Percentiles rank a stretch among this genome's conserved stretches.
phyloP scores from a whole-genome alignment of 2,329 filamentous ascomycete species.

The Penicillium sp. region DNA sequence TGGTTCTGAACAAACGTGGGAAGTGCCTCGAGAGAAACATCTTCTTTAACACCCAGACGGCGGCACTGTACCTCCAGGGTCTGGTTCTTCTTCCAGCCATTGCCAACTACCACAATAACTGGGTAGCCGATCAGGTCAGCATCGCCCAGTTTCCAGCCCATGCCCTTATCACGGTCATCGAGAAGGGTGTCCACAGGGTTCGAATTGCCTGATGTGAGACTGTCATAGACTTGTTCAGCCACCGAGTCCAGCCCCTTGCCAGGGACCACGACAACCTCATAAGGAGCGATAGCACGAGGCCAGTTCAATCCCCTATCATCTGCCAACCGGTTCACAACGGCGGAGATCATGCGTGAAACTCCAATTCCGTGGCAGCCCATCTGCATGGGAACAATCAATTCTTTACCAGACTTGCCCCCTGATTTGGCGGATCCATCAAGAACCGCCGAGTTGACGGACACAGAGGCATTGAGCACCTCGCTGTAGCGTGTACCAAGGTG shows the following conservation, averaged over 20 bases:
- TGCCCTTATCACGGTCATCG: constrained; percentile 71
- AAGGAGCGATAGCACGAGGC: constrained; percentile 86
- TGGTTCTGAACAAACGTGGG: constrained; percentile 55
- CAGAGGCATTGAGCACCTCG: constrained; percentile 69
- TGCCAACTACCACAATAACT: constrained; percentile 78
- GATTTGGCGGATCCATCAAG: constrained; percentile 23
- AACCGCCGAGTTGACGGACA: constrained; percentile 54
- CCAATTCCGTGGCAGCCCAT: constrained; percentile 99
- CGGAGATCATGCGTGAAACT: constrained; percentile 86
- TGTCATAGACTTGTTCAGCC: constrained; percentile 68
- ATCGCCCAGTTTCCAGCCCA: constrained; percentile 88
- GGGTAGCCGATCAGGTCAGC: constrained; percentile 91
- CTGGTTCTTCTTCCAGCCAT: constrained; percentile 64
- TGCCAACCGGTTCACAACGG: constrained; percentile 76
- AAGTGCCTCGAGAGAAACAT: constrained; percentile 61
- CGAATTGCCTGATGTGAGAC: constrained; percentile 47
- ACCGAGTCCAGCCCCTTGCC: constrained; percentile 55
- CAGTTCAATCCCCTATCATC: constrained; percentile 81
- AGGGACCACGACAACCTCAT: constrained; percentile 73
- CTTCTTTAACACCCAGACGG: constrained; percentile 66
- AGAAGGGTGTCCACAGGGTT: constrained; percentile 67
- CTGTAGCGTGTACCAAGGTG: constrained; percentile 90
- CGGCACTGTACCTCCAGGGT: constrained; percentile 82
- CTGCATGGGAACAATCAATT: constrained; percentile 65
- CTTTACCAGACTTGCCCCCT: constrained; percentile 34